Evolutionary conservation across 2,329 filamentous ascomycete species (phyloP).

Genomic region (Neofusicoccum kwambonambiense): DNA sequence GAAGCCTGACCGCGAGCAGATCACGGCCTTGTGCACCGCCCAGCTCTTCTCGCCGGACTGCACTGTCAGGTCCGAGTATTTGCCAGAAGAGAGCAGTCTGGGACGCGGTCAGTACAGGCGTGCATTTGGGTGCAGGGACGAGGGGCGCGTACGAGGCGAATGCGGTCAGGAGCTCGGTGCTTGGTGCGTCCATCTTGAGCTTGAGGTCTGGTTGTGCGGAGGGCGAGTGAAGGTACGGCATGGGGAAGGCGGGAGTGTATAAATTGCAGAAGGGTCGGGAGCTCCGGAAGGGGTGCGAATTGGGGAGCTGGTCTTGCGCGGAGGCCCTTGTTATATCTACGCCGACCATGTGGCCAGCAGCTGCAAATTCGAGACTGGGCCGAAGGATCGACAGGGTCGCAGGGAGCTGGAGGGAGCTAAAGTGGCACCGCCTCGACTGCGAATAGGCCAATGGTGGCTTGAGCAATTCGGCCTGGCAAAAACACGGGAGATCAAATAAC

Average conservation of each 20-base stretch:
- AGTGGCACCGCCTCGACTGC: conserved; percentile 5
- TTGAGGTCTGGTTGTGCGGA: not conserved
- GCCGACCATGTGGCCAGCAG: conserved; percentile 13
- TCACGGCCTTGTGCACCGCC: conserved; percentile 47
- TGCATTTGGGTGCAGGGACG: conserved; percentile 26
- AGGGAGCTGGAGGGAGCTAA: conserved; percentile 4
- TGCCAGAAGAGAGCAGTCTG: conserved; percentile 38
- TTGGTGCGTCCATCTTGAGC: conserved; percentile 38
- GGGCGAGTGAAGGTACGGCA: not conserved
- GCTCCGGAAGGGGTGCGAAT: not conserved
- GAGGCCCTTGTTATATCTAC: conserved; percentile 4
- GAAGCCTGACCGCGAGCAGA: conserved; percentile 50
- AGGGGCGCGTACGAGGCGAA: conserved; percentile 45
- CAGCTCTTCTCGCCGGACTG: conserved; percentile 47
- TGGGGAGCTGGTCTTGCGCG: not conserved
- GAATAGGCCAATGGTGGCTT: conserved; percentile 6
- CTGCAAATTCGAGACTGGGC: conserved; percentile 7
- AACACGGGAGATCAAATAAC: conserved; percentile 3
- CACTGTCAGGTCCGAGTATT: conserved; percentile 51
- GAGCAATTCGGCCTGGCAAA: not conserved
- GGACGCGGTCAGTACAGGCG: not conserved
- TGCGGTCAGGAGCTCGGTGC: conserved; percentile 46
- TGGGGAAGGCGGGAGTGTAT: not conserved
- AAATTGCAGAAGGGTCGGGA: not conserved
- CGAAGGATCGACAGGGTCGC: conserved; percentile 17